Base-by-base conservation (phyloP, 2,329 filamentous ascomycete genomes). In the Penicillium sp. region DNA sequence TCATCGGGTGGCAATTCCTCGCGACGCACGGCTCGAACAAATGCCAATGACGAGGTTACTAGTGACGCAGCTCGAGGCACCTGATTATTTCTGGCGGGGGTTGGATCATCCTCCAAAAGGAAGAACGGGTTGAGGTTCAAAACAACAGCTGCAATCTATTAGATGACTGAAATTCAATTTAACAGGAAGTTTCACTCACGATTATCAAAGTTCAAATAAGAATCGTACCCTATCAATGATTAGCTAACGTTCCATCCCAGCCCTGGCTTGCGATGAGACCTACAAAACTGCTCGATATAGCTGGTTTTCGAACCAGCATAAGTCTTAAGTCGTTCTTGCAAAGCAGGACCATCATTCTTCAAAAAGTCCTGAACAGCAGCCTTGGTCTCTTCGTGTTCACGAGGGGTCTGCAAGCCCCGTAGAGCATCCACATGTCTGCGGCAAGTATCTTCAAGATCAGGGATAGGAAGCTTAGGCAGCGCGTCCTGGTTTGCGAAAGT, bases 281-380 rank as follows among this genome's bases (percentile, higher is more conserved):
- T 83, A 96, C 93, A 99, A 66, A 99, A 99, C 67, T 99, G 94
- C 71, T 97, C 94, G 65, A 99, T 97, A 70, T 97, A 99, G 74
- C 93, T 97, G 35, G 90, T 90, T 76, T 92, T 93, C 41, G 89
- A 91, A 45, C 85, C 86, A 8, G 94, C 92, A 78, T 97, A 99
- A 66, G 87, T 86, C 78, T 92, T 94, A 53, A 97, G 76, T 72
- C 88, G 92, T 57, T 94, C 90, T 70, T 99, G 92, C 44, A 99
- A 76, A 42, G 88, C 85, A 0, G 89, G 90, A 0, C 94, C 94
- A 59, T 97, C 92, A 0, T 81, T 78, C 63, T 82, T 86, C 38
- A 97, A 74, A 62, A 97, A 97, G 29, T 96, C 91, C 10, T 87
- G 80, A 0, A 96, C 87, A 0, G 93, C 90, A 57, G 86, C 81